Evolutionary conservation across 2,329 filamentous ascomycete genomes (phyloP), one percentile per base, ranked within the genome.

Genomic region (Pseudogymnoascus sp.): DNA sequence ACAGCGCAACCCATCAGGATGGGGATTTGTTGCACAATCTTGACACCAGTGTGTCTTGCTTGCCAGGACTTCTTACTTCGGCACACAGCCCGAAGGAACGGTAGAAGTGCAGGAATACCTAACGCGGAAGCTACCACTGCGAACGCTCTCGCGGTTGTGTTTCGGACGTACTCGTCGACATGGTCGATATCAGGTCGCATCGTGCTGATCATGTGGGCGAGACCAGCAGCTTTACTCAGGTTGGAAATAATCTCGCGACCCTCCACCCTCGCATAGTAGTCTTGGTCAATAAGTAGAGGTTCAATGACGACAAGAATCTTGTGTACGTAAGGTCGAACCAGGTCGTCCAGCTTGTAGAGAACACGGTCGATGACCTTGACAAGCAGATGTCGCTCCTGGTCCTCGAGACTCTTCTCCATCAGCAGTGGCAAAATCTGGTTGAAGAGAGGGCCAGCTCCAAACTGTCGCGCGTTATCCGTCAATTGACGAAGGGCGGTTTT

Each of bases 1-100:
- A 99, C 91, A 49, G 95, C 95, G 74, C 95, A 99, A 28, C 95
- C 95, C 95, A 99, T 99, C 4, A 99, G 80, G 69, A 99, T 99
- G 21, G 95, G 93, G 71, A 99, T 97, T 74, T 99, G 95, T 75
- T 99, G 95, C 14, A 99, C 90, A 73, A 99, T 99, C 81, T 99
- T 99, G 68, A 99, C 95, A 78, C 95, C 95, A 2, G 95, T 99
- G 75, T 99, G 95, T 66, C 95, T 84, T 62, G 95, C 95, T 75
- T 97, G 93, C 95, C 95, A 99, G 63, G 95, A 97, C 77, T 99
- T 99, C 78, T 97, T 97, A 78, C 92, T 96, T 74, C 92, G 88
- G 75, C 95, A 99, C 16, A 99, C 95, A 65, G 96, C 95, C 71
- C 93, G 87, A 43, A 99, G 80, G 82, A 99, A 99, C 1, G 95